These are phyloP conservation scores for Ilex asprella DNA, from an alignment of 257 asterid genomes.

Conservation along the genomic window DNA sequence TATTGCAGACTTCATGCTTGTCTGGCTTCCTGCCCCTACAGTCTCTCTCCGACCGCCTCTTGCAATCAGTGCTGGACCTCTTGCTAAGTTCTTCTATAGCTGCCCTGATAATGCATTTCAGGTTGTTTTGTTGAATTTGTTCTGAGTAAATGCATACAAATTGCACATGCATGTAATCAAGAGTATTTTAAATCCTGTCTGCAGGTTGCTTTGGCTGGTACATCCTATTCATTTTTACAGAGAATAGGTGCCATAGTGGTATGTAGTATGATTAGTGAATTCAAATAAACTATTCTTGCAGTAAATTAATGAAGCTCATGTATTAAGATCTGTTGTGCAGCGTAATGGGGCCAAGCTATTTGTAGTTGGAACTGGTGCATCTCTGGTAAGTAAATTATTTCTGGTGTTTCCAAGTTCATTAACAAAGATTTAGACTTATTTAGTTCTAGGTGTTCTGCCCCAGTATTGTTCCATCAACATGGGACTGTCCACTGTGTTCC, in stretches of 20 bases:
- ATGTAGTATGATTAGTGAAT: constrained; percentile 1
- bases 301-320: constrained; percentile 13
- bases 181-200: neutral
- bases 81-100: constrained; percentile 68
- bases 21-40: constrained; percentile 97
- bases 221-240: constrained; percentile 69
- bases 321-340: constrained; percentile 35
- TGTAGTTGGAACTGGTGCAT: constrained; percentile 86
- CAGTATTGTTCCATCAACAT: too few species aligned
- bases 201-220: constrained; percentile 93
- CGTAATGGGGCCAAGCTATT: constrained; percentile 91
- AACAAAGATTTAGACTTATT: too few species aligned
- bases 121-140: constrained; percentile 28
- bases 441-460: too few species aligned
- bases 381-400: constrained; percentile 50
- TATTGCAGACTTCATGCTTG: constrained; percentile 97
- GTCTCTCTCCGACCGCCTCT: constrained; percentile 74
- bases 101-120: constrained; percentile 98
- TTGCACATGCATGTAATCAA: constrained; percentile 5
- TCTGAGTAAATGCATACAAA: constrained; percentile 6
- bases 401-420: neutral
- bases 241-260: constrained; percentile 88
- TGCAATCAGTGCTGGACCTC: constrained; percentile 51
- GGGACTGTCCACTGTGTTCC: too few species aligned
- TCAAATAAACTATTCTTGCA: neutral